These are phyloP conservation scores for Solanum pimpinellifolium DNA, from an alignment of 257 asterid genomes.

Conservation along the genomic window DNA sequence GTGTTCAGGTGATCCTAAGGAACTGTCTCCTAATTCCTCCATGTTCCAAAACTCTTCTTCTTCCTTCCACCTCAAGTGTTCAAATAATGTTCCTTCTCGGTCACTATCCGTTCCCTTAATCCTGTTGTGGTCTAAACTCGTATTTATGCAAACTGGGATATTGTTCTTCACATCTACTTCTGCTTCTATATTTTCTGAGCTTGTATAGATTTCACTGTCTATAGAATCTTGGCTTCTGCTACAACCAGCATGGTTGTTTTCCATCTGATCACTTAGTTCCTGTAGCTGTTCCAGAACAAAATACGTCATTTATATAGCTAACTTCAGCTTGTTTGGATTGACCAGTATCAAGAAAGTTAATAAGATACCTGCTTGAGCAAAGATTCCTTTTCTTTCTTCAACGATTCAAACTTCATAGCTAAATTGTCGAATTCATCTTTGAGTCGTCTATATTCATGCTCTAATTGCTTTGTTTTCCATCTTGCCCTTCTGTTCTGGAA, in stretches of 20 bases:
- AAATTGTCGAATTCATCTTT: constrained; percentile 21
- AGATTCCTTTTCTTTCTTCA: constrained; percentile 33
- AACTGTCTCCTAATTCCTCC: constrained; percentile 17
- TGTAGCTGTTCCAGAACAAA: constrained; percentile 22
- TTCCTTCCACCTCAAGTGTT: constrained; percentile 4
- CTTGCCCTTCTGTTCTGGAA: constrained; percentile 67
- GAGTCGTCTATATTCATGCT: constrained; percentile 23
- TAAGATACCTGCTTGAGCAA: constrained; percentile 29
- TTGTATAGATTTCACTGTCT: neutral
- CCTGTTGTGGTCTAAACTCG: neutral
- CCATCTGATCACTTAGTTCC: constrained; percentile 17
- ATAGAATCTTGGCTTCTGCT: constrained; percentile 3
- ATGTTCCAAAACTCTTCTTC: constrained; percentile 9
- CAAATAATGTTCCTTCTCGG: neutral
- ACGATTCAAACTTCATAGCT: constrained; percentile 16
- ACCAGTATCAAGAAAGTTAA: neutral
- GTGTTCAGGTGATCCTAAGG: constrained; percentile 19
- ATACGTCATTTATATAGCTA: neutral
- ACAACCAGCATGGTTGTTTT: neutral
- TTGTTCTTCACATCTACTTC: neutral
- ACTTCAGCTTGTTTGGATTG: neutral
- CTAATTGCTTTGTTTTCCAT: constrained; percentile 57
- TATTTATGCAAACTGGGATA: neutral
- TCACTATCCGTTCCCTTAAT: neutral
- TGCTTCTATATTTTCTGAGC: neutral